Evolutionary conservation across 2,329 filamentous ascomycete species (phyloP), one percentile per base, ranked within the genome.

Genomic region (Ilyonectria mors-panacis): DNA sequence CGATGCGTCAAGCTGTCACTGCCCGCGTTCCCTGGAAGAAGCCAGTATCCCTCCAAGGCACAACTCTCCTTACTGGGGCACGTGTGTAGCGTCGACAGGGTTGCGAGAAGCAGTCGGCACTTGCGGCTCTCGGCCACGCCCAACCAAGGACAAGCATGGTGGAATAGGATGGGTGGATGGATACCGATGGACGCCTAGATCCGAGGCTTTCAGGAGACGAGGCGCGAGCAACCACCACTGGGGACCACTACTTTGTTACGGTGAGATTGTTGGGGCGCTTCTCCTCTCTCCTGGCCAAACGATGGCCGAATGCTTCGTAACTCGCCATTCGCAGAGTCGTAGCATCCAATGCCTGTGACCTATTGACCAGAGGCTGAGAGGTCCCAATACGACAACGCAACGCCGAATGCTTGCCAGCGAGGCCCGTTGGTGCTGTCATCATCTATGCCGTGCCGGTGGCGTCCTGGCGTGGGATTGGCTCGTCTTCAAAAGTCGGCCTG

Each of bases 381-480:
- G 33, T 60, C 37, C 33, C 47, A 64, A 64, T 54, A 28, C 26
- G 61, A 53, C 47, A 58, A 54, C 47, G 44, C 47, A 53, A 23
- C 54, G 28, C 12, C 35, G 28, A 44, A 47, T 51, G 37, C 21
- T 33, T 60, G 57, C 57, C 51, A 66, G 45, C 58, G 47, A 63
- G 47, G 44, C 64, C 50, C 51, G 57, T 65, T 23, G 64, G 28
- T 59, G 64, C 55, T 54, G 58, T 57, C 63, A 55, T 54, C 51
- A 37, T 53, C 44, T 45, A 45, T 66, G 58, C 51, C 35, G 45
- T 57, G 33, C 45, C 58, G 33, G 64, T 63, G 59, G 54, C 64
- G 54, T 56, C 21, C 42, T 12, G 50, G 42, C 23, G 19, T 30
- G 45, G 42, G 56, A 67, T 67, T 67, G 65, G 65, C 44, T 59